Percentiles rank a stretch among this genome's conserved stretches.
These are phyloP conservation scores for Fusarium chuoi DNA, from an alignment of 2,329 filamentous ascomycete genomes.

Conservation along the genomic window DNA sequence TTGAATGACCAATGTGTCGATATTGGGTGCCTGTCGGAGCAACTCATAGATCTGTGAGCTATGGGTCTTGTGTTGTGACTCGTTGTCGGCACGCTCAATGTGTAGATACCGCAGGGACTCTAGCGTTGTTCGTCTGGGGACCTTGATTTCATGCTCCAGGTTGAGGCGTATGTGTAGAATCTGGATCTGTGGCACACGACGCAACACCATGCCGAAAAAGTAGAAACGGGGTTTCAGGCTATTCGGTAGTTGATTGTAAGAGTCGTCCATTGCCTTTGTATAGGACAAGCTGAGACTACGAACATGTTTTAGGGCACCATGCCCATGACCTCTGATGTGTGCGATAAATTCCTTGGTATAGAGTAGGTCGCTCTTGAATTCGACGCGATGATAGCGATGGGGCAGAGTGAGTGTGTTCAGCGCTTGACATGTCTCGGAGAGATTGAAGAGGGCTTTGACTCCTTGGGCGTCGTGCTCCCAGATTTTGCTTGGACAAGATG, in stretches of 20 bases:
- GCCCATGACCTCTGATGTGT: not conserved
- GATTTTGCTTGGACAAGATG: not conserved
- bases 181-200: not conserved
- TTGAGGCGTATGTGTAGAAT: not conserved
- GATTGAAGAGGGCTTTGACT: not conserved
- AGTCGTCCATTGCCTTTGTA: not conserved
- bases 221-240: not conserved
- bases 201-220: not conserved
- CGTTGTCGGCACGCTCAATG: rapidly evolving
- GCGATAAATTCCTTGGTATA: not conserved
- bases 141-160: not conserved
- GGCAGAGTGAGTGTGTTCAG: not conserved
- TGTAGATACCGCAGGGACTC: not conserved
- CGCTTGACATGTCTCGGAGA: not conserved
- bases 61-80: not conserved
- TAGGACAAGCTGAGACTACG: not conserved
- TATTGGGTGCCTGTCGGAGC: not conserved
- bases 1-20: not conserved
- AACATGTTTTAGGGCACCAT: not conserved
- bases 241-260: not conserved
- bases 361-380: not conserved
- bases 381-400: not conserved
- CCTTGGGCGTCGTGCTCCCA: not conserved
- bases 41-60: not conserved
- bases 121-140: rapidly evolving